Evolutionary conservation across 2,329 filamentous ascomycete species (phyloP).

Genomic region (Trichoderma simmonsii): DNA sequence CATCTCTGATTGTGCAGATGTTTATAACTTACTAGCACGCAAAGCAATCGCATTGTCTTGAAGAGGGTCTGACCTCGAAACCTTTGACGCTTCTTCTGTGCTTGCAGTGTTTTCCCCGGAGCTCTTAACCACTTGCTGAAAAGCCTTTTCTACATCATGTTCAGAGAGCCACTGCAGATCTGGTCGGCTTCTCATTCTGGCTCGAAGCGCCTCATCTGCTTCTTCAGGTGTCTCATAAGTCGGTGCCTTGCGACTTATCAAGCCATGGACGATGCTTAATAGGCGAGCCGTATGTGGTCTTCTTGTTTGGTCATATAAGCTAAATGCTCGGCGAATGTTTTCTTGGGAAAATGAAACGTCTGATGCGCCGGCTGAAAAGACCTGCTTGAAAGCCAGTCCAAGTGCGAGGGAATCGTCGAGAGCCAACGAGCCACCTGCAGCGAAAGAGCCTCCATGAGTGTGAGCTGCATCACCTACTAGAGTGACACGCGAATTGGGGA

Average conservation of each 20-base stretch:
- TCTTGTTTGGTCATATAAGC: slow-evolving; percentile 19
- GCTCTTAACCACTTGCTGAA: background rate
- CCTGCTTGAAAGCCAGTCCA: background rate
- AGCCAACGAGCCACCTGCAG: slow-evolving; percentile 38
- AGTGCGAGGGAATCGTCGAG: slow-evolving; percentile 33
- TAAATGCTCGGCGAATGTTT: background rate
- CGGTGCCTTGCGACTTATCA: background rate
- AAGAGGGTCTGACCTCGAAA: background rate
- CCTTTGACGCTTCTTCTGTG: too few species aligned
- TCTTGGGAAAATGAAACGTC: background rate
- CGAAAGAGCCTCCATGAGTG: slow-evolving; percentile 40
- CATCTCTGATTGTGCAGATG: background rate
- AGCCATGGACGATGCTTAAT: slow-evolving; percentile 14
- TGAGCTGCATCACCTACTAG: slow-evolving; percentile 39
- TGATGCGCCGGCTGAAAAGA: background rate
- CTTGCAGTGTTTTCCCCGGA: background rate
- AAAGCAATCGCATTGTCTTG: background rate
- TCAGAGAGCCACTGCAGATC: slow-evolving; percentile 21
- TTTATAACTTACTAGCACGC: background rate
- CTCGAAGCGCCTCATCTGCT: slow-evolving; percentile 13
- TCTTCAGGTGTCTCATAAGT: slow-evolving; percentile 3
- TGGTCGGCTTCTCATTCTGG: slow-evolving; percentile 17
- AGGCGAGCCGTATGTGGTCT: slow-evolving; percentile 19
- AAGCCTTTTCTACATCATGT: slow-evolving; percentile 19
- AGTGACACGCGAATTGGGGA: slow-evolving; percentile 27